Evolutionary conservation across 106 monocot species (phyloP).

Genomic region (Gastrodia elata): DNA sequence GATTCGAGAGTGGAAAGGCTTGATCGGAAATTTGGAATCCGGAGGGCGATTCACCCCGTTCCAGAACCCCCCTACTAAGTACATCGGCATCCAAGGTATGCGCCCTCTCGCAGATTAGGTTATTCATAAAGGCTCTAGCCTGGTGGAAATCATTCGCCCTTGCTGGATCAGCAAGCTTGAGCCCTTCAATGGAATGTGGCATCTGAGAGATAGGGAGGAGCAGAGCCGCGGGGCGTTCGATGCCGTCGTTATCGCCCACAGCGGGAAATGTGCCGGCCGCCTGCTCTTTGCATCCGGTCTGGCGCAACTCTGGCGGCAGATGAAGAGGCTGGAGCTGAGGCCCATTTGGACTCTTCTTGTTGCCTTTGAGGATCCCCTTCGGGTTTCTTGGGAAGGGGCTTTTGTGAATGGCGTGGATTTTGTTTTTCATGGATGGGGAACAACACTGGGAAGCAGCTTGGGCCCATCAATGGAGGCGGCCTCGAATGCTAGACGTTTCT

Average conservation of each 20-base stretch:
- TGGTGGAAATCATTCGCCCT: conserved; percentile 61
- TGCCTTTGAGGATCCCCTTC: conserved; percentile 75
- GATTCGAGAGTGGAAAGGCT: conserved; percentile 76
- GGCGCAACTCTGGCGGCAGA: conserved; percentile 64
- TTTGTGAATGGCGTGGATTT: conserved; percentile 74
- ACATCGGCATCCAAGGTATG: conserved; percentile 78
- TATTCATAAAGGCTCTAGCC: conserved; percentile 26
- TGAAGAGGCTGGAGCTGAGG: conserved; percentile 94
- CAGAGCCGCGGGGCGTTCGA: conserved; percentile 75
- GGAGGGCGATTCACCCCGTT: conserved; percentile 58
- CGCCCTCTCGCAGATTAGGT: conserved; percentile 73
- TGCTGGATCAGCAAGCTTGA: conserved; percentile 97
- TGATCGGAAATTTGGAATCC: conserved; percentile 51
- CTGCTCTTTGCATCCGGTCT: conserved; percentile 81
- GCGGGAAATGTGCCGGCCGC: conserved; percentile 96
- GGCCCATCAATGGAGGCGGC: conserved; percentile 7
- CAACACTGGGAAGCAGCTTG: conserved; percentile 69
- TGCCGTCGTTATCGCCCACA: conserved; percentile 89
- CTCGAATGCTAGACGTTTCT: conserved; percentile 96
- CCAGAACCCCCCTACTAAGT: conserved; percentile 36
- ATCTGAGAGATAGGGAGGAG: conserved; percentile 64
- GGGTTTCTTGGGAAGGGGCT: conserved; percentile 32
- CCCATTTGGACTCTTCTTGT: conserved; percentile 95
- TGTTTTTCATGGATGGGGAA: conserved; percentile 94
- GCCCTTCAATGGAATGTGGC: conserved; percentile 87